phyloP scores from a whole-genome alignment of 192 early-diverging fungal genomes.

The Allomyces macrogynus region DNA sequence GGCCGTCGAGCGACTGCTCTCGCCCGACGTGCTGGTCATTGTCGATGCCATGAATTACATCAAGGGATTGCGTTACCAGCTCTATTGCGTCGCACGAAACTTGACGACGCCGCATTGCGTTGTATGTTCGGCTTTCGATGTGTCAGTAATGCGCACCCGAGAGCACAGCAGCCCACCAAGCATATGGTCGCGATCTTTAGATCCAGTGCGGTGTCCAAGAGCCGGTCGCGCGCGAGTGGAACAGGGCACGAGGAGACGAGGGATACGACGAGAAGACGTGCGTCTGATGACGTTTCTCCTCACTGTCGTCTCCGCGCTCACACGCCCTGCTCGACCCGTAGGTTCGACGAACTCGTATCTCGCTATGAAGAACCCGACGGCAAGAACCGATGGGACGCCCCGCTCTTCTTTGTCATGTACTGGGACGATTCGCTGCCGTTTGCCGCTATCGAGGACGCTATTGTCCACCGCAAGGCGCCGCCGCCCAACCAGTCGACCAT shows the following conservation, averaged over 20 bases:
- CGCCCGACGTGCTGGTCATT: slow-evolving; percentile 71
- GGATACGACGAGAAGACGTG: too few relatives aligned
- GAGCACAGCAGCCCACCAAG: too few relatives aligned
- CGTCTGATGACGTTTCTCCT: too few relatives aligned
- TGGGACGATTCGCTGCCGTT: slow-evolving; percentile 39
- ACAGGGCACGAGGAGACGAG: too few relatives aligned
- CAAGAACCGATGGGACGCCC: slow-evolving; percentile 83
- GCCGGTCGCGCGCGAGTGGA: too few relatives aligned
- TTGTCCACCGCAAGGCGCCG: slow-evolving; percentile 47
- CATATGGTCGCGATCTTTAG: slow-evolving; percentile 3
- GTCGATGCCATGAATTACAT: slow-evolving; percentile 94
- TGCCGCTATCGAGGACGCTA: slow-evolving; percentile 51
- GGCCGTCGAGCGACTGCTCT: slow-evolving; percentile 65
- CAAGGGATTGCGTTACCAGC: slow-evolving; percentile 94
- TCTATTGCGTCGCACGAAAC: slow-evolving; percentile 71
- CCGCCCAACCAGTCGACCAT: slow-evolving; percentile 76
- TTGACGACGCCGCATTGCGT: slow-evolving; percentile 73
- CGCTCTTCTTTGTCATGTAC: slow-evolving; percentile 73
- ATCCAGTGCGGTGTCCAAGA: too few relatives aligned
- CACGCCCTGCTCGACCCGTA: neutral
- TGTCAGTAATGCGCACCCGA: too few relatives aligned
- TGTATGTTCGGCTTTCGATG: slow-evolving; percentile 12
- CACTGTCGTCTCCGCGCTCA: too few relatives aligned
- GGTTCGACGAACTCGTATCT: slow-evolving; percentile 58
- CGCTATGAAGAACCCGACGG: slow-evolving; percentile 90